Evolutionary conservation across 768 basidiomycete genomes (phyloP).

Genomic region (Auricularia auricula-judae): DNA sequence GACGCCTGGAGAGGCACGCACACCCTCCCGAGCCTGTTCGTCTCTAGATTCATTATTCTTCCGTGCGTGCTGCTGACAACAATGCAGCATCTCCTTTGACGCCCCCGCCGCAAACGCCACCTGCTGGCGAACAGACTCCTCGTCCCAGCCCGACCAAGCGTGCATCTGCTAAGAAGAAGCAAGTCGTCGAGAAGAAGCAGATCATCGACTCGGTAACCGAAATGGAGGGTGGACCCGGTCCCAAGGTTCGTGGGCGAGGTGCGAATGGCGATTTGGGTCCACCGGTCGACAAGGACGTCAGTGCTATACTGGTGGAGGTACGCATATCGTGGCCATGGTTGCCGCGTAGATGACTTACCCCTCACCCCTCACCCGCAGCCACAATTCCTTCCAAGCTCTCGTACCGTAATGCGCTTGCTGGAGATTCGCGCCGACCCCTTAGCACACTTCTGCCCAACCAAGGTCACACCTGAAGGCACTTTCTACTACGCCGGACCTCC

Average conservation of each 20-base stretch:
- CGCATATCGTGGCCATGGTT: conserved; percentile 6
- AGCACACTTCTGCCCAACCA: conserved; percentile 76
- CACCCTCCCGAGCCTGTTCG: conserved; percentile 61
- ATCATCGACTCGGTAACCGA: conserved; percentile 89
- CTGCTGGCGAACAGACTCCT: conserved; percentile 42
- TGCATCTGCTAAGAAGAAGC: conserved; percentile 18
- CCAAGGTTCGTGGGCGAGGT: conserved; percentile 28
- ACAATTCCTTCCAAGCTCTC: conserved; percentile 74
- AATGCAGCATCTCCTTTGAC: conserved; percentile 61
- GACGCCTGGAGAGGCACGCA: conserved; percentile 44
- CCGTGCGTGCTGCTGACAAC: conserved; percentile 3
- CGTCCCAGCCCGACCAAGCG: conserved; percentile 18
- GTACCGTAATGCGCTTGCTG: conserved; percentile 74
- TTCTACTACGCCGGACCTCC: conserved; percentile 76
- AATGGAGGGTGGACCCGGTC: conserved; percentile 52
- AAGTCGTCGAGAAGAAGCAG: conserved; percentile 64
- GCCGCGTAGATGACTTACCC: not conserved
- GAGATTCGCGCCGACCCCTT: conserved; percentile 80
- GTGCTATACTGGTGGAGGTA: conserved; percentile 57
- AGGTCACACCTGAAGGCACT: conserved; percentile 54
- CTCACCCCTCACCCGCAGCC: conserved; percentile 26
- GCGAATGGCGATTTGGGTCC: conserved; percentile 35
- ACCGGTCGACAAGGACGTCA: conserved; percentile 45
- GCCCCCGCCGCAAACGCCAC: conserved; percentile 68
- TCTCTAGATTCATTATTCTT: conserved; percentile 4